These are phyloP conservation scores for Cyberlindnera meyerae DNA, from an alignment of 805 yeast genomes.

Conservation along the genomic window DNA sequence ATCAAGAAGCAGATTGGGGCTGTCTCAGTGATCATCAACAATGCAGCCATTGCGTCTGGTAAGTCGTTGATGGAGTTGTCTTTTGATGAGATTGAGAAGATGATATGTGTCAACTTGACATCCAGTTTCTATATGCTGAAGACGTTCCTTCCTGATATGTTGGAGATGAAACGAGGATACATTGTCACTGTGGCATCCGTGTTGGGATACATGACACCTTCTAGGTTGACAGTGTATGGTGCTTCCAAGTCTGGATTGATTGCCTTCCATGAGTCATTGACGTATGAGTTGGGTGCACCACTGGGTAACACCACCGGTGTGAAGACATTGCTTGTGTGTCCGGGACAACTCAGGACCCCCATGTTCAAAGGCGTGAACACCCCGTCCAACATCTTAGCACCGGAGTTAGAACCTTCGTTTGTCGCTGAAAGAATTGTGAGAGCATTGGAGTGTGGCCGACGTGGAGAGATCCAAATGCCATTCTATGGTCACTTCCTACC, in stretches of 20 bases:
- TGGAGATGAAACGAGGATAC: slow-evolving; percentile 57
- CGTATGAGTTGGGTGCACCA: slow-evolving; percentile 56
- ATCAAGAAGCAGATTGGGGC: slow-evolving; percentile 49
- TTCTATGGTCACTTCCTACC: slow-evolving; percentile 75
- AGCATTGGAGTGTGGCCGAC: slow-evolving; percentile 53
- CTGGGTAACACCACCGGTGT: slow-evolving; percentile 44
- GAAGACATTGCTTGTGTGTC: slow-evolving; percentile 72
- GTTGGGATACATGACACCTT: slow-evolving; percentile 81
- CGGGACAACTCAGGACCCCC: slow-evolving; percentile 77
- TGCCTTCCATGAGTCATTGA: slow-evolving; percentile 77
- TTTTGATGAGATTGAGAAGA: slow-evolving; percentile 54
- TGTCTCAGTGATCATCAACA: slow-evolving; percentile 70
- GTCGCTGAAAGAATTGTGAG: slow-evolving; percentile 57
- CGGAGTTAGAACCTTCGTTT: slow-evolving; percentile 63
- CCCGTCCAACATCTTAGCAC: slow-evolving; percentile 75
- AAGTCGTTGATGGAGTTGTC: slow-evolving; percentile 49
- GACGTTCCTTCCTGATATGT: slow-evolving; percentile 70
- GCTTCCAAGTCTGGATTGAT: slow-evolving; percentile 87
- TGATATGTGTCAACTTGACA: slow-evolving; percentile 62
- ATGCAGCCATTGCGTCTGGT: slow-evolving; percentile 75
- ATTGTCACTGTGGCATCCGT: slow-evolving; percentile 81
- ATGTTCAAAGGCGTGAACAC: slow-evolving; percentile 73
- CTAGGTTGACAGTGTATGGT: slow-evolving; percentile 71
- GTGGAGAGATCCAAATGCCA: slow-evolving; percentile 71
- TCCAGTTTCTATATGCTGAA: slow-evolving; percentile 69